These are phyloP conservation scores for Gossypium davidsonii DNA, from an alignment of 441 rosid species.

Conservation along the genomic window DNA sequence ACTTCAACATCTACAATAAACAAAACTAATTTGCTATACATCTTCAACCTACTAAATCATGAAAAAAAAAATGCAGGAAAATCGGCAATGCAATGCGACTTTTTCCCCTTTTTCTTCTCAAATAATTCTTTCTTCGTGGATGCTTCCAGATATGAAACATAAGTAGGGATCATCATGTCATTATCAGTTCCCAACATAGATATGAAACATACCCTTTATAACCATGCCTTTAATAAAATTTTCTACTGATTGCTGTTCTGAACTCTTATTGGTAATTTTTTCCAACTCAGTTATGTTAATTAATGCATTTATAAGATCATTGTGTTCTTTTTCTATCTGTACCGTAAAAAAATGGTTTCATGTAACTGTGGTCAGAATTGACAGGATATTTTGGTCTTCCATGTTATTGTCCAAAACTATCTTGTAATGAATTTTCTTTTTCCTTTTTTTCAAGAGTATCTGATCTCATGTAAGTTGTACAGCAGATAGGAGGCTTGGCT, in stretches of 20 bases:
- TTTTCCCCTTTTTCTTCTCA: background rate
- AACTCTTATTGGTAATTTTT: background rate
- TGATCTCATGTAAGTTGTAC: background rate
- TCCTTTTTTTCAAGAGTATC: background rate
- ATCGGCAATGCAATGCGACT: background rate
- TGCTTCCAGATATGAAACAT: background rate
- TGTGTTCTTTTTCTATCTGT: background rate
- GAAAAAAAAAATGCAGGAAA: background rate
- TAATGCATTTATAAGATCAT: background rate
- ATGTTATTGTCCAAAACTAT: background rate
- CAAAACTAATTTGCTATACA: background rate
- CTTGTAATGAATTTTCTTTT: background rate
- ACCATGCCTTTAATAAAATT: background rate
- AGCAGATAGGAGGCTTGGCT: background rate
- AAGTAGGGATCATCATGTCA: background rate
- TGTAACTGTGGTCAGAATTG: background rate
- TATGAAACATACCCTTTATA: background rate
- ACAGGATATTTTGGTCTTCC: background rate
- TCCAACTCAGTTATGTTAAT: background rate
- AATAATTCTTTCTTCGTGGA: background rate
- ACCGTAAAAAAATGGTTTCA: background rate
- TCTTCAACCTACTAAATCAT: background rate
- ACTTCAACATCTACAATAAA: background rate
- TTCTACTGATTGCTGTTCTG: background rate
- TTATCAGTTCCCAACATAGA: background rate